Evolutionary conservation across 2,329 filamentous ascomycete species (phyloP), one percentile per base, ranked within the genome.

Genomic region (Sphaerostilbella broomeana): DNA sequence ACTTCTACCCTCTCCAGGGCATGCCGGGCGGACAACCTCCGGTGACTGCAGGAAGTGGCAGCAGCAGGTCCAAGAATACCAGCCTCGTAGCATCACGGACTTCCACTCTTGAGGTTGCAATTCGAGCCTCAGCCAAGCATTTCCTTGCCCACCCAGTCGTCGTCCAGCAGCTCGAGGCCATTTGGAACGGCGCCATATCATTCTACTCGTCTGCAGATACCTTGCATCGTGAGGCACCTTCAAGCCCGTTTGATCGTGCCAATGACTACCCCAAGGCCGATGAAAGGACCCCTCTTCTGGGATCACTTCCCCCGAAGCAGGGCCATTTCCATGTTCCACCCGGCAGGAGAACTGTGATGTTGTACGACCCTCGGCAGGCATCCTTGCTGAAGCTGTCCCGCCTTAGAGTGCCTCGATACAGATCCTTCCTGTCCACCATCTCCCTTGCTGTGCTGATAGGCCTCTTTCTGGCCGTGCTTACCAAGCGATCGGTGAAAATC

Each of bases 181-280:
- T 97, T 46, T 97, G 90, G 90, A 90, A 87, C 15, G 90, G 90
- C 19, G 90, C 85, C 13, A 92, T 97, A 48, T 88, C 92, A 49
- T 95, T 97, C 56, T 88, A 95, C 61, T 92, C 87, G 2, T 79
- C 83, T 10, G 86, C 87, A 5, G 89, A 95, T 59, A 84, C 77
- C 48, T 67, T 95, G 17, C 90, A 95, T 59, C 80, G 87, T 33
- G 71, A 58, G 38, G 41, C 58, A 5, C 51, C 59, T 30, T 40
- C 54, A 38, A 47, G 48, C 45, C 44, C 43, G 19, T 39, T 36
- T 25, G 45, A 38, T 5, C 49, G 49, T 28, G 46, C 47, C 17
- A 57, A 57, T 30, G 53, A 50, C 30, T 48, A 51, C 46, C 42
- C 37, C 43, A 67, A 67, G 45, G 53, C 57, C 34, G 66, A 72